Percentiles rank a stretch among this genome's conserved stretches.
Conservation (phyloP, 2,329 filamentous ascomycete genomes). For the Neofusicoccum cordaticola region DNA sequence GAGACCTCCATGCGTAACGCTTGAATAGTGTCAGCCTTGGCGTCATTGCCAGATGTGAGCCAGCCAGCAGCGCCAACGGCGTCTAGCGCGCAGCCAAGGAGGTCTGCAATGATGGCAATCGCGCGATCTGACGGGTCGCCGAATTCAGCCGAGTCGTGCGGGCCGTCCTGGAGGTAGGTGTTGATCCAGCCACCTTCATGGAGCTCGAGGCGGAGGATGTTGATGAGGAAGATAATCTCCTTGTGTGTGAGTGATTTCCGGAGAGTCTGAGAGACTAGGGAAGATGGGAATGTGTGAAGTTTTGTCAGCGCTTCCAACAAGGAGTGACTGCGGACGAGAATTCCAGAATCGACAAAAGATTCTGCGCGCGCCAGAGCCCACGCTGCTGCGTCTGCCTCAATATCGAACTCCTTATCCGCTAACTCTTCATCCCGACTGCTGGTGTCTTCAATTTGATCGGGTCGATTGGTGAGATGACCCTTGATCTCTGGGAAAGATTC, state of each 20-base stretch:
- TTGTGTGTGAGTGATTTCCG: constrained; percentile 62
- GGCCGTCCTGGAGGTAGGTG: constrained; percentile 62
- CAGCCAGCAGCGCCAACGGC: constrained; percentile 72
- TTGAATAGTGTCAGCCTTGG: constrained; percentile 62
- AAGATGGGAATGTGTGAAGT: constrained; percentile 60
- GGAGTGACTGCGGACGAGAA: constrained; percentile 60
- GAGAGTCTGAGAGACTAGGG: constrained; percentile 61
- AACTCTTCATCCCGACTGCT: constrained; percentile 17
- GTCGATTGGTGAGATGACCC: constrained; percentile 42
- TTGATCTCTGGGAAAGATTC: constrained; percentile 26
- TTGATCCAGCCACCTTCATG: constrained; percentile 74
- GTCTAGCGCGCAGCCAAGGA: constrained; percentile 72
- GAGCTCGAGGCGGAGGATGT: constrained; percentile 70
- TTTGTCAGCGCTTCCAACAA: constrained; percentile 68
- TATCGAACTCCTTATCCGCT: constrained; percentile 36
- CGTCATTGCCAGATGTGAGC: constrained; percentile 56
- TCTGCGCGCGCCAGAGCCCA: constrained; percentile 66
- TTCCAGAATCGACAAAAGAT: constrained; percentile 63
- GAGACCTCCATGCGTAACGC: constrained; percentile 67
- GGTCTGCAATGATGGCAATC: constrained; percentile 67
- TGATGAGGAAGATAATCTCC: constrained; percentile 69
- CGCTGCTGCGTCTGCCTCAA: constrained; percentile 38
- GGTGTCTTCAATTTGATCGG: constrained; percentile 23
- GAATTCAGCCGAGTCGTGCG: constrained; percentile 35
- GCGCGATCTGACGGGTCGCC: constrained; percentile 63